Base-by-base conservation (phyloP, 2,329 filamentous ascomycete species). In the Diaporthe citri region DNA sequence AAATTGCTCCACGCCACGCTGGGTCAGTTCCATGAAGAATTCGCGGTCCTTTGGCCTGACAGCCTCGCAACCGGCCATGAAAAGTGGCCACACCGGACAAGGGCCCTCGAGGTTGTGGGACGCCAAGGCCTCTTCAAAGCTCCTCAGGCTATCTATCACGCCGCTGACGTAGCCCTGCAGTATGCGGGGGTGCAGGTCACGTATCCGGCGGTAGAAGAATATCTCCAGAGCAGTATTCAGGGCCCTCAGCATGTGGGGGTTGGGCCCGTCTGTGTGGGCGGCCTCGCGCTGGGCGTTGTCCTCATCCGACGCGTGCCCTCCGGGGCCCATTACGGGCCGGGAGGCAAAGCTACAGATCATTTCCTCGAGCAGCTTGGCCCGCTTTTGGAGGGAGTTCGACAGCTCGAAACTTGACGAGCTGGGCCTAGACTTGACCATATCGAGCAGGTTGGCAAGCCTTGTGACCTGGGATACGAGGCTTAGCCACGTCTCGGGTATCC, bases 151-250 rank as follows among this genome's bases (percentile, higher is more conserved):
- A 20, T 46, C 41, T 46, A 43, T 64, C 25, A 64, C 39, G 15
- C 46, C 59, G 22, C 25, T 46, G 17, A 64, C 59, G 17, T 64
- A 64, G 39, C 59, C 41, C 41, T 64, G 59, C 39, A 64, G 13
- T 64, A 64, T 64, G 25, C 59, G 59, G 4, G 59, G 59, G 59
- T 64, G 59, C 7, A 64, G 39, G 13, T 64, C 59, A 31, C 59
- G 59, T 25, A 64, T 46, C 17, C 59, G 59, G 25, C 59, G 59
- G 25, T 64, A 60, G 57, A 60, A 60, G 57, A 60, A 41, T 60
- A 41, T 60, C 36, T 41, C n/a, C n/a, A 60, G 41, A 17, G 59
- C 59, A 13, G 59, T 43, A 17, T 64, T 64, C 39, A 64, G 12
- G 5, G 59, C 59, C 59, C 59, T 46, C 39, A 64, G 59, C 59